phyloP scores from a whole-genome alignment of 371 early-diverging fungal species.

The Mucor circinelloides region DNA sequence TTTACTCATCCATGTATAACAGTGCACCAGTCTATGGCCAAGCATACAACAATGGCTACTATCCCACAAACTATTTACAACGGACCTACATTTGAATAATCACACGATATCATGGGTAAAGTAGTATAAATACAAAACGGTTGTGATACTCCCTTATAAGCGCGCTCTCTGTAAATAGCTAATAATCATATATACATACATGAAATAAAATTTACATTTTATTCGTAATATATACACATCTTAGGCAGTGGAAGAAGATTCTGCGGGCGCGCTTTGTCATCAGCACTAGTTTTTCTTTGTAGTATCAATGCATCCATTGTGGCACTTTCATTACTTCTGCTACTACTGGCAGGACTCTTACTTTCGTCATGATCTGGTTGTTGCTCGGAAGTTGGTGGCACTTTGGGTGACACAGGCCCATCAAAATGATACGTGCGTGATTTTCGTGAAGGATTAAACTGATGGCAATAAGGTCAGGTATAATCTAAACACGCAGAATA shows the following conservation, averaged over 20 bases:
- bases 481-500: slow-evolving; percentile 12
- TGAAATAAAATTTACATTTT: background rate
- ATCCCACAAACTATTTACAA: slow-evolving; percentile 6
- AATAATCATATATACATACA: background rate
- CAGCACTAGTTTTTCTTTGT: background rate
- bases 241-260: background rate
- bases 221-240: background rate
- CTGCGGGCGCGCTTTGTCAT: background rate
- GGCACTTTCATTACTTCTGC: background rate
- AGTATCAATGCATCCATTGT: background rate
- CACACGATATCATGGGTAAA: background rate
- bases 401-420: slow-evolving; percentile 1
- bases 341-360: background rate
- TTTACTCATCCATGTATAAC: slow-evolving; percentile 5
- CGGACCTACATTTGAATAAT: slow-evolving; percentile 7
- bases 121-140: background rate
- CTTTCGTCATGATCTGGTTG: background rate
- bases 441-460: slow-evolving; percentile 20
- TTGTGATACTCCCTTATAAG: background rate
- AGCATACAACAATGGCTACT: slow-evolving; percentile 1
- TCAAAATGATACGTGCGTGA: slow-evolving; percentile 3
- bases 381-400: background rate
- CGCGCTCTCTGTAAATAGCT: background rate
- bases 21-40: background rate
- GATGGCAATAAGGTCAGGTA: slow-evolving; percentile 16